Evolutionary conservation across 1,284 basidiomycete genomes (phyloP).

Genomic region (Sanghuangporus weigelae): DNA sequence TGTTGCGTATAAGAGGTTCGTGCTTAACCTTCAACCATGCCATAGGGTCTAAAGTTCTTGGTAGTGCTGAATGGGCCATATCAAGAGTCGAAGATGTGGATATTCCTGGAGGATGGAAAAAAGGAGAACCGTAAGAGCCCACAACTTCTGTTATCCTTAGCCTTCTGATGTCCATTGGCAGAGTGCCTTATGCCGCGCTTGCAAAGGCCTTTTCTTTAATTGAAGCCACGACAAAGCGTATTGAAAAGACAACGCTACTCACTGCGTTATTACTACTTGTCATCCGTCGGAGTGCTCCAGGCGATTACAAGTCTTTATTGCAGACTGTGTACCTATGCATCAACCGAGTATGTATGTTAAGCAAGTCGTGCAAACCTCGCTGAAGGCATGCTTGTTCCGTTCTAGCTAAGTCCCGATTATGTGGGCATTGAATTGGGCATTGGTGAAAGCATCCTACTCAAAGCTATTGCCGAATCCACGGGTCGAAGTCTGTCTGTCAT

Average conservation of each 20-base stretch:
- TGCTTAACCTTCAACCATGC: background rate
- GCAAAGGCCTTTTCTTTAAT: slow-evolving; percentile 87
- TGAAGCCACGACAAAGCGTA: slow-evolving; percentile 92
- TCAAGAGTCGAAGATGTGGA: slow-evolving; percentile 68
- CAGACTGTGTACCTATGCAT: slow-evolving; percentile 96
- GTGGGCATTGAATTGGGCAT: slow-evolving; percentile 95
- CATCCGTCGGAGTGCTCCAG: slow-evolving; percentile 75
- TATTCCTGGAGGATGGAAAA: slow-evolving; percentile 82
- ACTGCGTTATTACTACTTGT: slow-evolving; percentile 89
- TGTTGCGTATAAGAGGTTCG: slow-evolving; percentile 59
- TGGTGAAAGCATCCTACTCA: slow-evolving; percentile 91
- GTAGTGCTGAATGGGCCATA: slow-evolving; percentile 68
- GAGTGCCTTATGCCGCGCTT: slow-evolving; percentile 92
- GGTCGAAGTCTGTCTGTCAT: slow-evolving; percentile 80
- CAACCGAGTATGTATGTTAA: slow-evolving; percentile 64
- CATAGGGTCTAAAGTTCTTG: background rate
- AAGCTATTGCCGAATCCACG: slow-evolving; percentile 93
- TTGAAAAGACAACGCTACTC: slow-evolving; percentile 88
- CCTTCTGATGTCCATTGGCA: slow-evolving; percentile 27
- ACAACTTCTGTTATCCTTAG: background rate
- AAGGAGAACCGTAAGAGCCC: slow-evolving; percentile 70
- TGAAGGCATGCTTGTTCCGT: background rate
- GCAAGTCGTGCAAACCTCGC: background rate
- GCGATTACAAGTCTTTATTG: slow-evolving; percentile 68
- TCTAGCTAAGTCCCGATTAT: slow-evolving; percentile 91